phyloP scores from a whole-genome alignment of 495 filamentous ascomycete genomes.

The Penicillium pancosmium region DNA sequence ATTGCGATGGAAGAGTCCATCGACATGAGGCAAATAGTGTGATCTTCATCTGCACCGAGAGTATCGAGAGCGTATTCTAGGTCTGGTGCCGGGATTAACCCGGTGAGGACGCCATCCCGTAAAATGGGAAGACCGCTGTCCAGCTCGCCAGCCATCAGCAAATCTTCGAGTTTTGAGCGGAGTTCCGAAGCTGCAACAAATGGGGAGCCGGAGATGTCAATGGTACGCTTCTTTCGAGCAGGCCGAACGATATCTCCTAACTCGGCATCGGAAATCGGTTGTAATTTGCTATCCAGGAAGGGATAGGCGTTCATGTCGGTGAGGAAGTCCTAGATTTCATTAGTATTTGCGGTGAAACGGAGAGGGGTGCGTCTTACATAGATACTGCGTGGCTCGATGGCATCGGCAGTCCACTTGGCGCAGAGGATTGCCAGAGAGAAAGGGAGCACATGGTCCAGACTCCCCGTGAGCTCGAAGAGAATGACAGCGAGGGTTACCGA shows the following conservation, averaged over 20 bases:
- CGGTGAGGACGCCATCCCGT: conserved; percentile 75
- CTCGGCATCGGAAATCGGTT: conserved; percentile 81
- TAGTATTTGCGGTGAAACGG: conserved; percentile 17
- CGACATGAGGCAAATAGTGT: conserved; percentile 79
- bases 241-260: conserved; percentile 84
- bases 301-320: conserved; percentile 98
- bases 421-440: conserved; percentile 92
- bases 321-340: conserved; percentile 68
- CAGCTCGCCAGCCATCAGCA: conserved; percentile 85
- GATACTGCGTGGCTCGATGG: conserved; percentile 90
- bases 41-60: conserved; percentile 67
- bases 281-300: conserved; percentile 91
- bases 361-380: conserved; percentile 59
- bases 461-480: conserved; percentile 93
- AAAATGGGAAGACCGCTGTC: conserved; percentile 91
- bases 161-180: conserved; percentile 74
- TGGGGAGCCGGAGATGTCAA: conserved; percentile 83
- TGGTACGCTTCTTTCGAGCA: conserved; percentile 71
- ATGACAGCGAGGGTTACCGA: conserved; percentile 96
- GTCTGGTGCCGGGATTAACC: conserved; percentile 91
- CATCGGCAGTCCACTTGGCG: conserved; percentile 97
- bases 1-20: conserved; percentile 57
- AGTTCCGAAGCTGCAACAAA: conserved; percentile 74
- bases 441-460: conserved; percentile 89
- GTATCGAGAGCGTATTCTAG: conserved; percentile 91